Base-by-base conservation (phyloP, 148 eudicot genomes). In the Vaccinium macrocarpon region DNA sequence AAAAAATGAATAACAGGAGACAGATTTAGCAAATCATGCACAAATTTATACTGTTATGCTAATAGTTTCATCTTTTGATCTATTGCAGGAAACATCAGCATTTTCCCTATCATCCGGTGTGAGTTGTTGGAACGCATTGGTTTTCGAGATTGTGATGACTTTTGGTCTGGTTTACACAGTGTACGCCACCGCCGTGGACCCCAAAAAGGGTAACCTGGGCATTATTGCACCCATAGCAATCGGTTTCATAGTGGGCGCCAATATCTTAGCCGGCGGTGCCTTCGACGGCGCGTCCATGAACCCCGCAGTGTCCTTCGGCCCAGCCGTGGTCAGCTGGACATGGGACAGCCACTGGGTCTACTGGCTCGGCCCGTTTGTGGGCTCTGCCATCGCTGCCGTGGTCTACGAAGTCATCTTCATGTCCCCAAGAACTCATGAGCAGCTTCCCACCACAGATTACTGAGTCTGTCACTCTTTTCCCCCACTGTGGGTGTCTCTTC, bases 261-360 rank as follows among this genome's bases (percentile, higher is more conserved):
- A 91, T 88, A 93, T 93, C 90, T 78, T 93, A 55, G 95, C 88
- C 23, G 95, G 94, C 8, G 93, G 93, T 48, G 93, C 94, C 86
- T 91, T 91, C 71, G 92, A 91, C 32, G 94, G 95, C 55, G 95
- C 91, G 32, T 91, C 92, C 84, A 93, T 91, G 95, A 93, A 93
- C 91, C 95, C 95, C 10, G 92, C 91, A 9, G 93, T 91, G 81
- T 88, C 94, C 48, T 93, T 93, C 25, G 95, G 95, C 48, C 94
- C 95, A 0, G 92, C 95, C 42, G 91, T 90, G 8, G 94, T 93
- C 50, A 93, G 95, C 89, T 93, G 94, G 95, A 76, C 90, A 32
- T 93, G 94, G 92, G 46, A 62, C 83, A 89, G 84, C 90, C 92
- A 93, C 82, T 91, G 93, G 95, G 92, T 91, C 84, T 93, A 93